phyloP scores from a whole-genome alignment of 768 basidiomycete species.

The Russula brevipes region DNA sequence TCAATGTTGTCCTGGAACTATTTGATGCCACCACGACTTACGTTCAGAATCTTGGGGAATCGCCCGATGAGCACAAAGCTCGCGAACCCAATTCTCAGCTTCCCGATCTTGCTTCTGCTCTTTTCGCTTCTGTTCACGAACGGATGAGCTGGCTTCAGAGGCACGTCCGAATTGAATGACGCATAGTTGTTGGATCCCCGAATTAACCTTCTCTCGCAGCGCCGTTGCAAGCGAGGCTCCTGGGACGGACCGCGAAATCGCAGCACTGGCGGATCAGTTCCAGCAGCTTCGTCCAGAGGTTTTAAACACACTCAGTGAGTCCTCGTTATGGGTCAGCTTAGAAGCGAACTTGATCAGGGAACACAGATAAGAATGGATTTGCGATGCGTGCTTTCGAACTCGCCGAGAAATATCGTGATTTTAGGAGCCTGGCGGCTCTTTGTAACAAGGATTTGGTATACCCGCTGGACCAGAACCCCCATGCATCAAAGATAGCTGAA shows the following conservation, averaged over 20 bases:
- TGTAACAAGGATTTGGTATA: conserved; percentile 66
- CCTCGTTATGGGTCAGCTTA: not conserved
- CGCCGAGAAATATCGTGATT: conserved; percentile 85
- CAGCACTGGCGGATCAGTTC: conserved; percentile 63
- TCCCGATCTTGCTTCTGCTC: conserved; percentile 55
- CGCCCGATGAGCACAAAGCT: conserved; percentile 28
- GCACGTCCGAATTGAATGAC: conserved; percentile 31
- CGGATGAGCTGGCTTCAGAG: conserved; percentile 63
- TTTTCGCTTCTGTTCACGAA: conserved; percentile 66
- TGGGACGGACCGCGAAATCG: conserved; percentile 49
- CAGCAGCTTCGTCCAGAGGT: conserved; percentile 67
- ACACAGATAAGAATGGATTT: conserved; percentile 59
- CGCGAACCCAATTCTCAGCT: conserved; percentile 49
- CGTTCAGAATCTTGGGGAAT: conserved; percentile 38
- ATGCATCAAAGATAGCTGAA: conserved; percentile 52
- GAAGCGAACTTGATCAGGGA: not conserved
- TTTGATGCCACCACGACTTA: conserved; percentile 59
- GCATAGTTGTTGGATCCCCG: not conserved
- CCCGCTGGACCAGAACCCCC: conserved; percentile 59
- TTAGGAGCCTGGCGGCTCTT: conserved; percentile 75
- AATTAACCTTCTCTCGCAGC: conserved; percentile 31
- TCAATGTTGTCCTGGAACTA: conserved; percentile 66
- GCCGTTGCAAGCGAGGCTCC: conserved; percentile 43
- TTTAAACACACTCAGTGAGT: conserved; percentile 75
- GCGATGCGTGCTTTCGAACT: conserved; percentile 69